phyloP scores from a whole-genome alignment of 139 green algal genomes.

The Coelastrella sp. region DNA sequence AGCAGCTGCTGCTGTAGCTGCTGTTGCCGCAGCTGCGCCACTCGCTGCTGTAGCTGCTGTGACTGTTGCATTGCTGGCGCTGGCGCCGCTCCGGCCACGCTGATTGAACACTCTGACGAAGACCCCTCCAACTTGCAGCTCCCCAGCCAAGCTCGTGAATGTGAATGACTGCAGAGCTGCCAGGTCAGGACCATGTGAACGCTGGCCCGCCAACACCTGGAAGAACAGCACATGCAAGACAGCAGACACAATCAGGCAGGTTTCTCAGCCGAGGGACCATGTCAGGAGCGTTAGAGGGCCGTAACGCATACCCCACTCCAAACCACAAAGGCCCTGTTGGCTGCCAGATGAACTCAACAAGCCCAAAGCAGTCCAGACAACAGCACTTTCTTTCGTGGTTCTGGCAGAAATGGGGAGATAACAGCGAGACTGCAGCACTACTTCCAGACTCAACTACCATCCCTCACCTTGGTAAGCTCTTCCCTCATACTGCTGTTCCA shows the following conservation, averaged over 20 bases:
- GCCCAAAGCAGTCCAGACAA: too few relatives aligned
- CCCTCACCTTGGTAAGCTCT: conserved; percentile 75
- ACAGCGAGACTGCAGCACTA: neutral
- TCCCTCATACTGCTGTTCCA: conserved; percentile 90
- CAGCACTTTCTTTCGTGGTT: too few relatives aligned
- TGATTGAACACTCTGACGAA: conserved; percentile 92
- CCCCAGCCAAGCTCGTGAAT: conserved; percentile 55
- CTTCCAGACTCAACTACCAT: neutral
- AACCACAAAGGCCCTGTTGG: too few relatives aligned
- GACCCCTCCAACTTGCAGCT: conserved; percentile 89
- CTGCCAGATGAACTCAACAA: too few relatives aligned
- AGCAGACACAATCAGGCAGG: neutral
- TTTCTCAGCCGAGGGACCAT: too few relatives aligned
- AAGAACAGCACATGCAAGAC: neutral
- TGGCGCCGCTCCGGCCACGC: conserved; percentile 43
- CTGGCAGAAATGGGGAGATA: too few relatives aligned
- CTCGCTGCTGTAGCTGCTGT: conserved; percentile 20
- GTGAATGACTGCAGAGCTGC: conserved; percentile 29
- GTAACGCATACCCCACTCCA: too few relatives aligned
- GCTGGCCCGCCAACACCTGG: conserved; percentile 35
- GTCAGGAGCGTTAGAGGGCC: too few relatives aligned
- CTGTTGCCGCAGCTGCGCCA: neutral
- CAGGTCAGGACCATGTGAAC: conserved; percentile 29
- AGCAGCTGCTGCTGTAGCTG: neutral
- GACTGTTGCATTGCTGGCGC: conserved; percentile 45